A percentile compares a stretch with the other conserved stretches of the same genome.
Conservation (phyloP, 805 yeast genomes). For the Ogataea saltuana region DNA sequence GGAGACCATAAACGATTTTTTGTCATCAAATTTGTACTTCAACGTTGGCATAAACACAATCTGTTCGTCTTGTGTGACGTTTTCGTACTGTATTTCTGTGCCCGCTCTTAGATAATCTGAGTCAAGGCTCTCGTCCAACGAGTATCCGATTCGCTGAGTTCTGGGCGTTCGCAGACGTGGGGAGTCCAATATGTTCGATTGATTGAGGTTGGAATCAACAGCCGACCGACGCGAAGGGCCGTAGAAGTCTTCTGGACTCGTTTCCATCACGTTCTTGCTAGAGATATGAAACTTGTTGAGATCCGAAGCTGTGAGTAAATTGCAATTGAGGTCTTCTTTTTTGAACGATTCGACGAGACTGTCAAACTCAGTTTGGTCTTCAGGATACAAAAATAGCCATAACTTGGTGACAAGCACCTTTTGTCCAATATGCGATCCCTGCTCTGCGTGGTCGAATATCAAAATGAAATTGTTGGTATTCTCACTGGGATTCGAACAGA, state of each 20-base stretch:
- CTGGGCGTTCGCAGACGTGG: constrained; percentile 10
- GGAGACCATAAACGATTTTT: constrained; percentile 55
- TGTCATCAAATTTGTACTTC: constrained; percentile 53
- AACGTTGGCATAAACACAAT: constrained; percentile 39
- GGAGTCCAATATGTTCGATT: constrained; percentile 13
- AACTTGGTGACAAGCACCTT: constrained; percentile 8
- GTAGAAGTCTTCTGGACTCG: constrained; percentile 15
- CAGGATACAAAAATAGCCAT: constrained; percentile 14
- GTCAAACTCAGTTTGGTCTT: constrained; percentile 11
- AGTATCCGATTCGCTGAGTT: neutral
- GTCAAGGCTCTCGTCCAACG: constrained; percentile 42
- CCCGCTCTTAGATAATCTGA: constrained; percentile 35
- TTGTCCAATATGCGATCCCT: constrained; percentile 10
- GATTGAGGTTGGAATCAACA: constrained; percentile 12
- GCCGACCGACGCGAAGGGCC: constrained; percentile 6
- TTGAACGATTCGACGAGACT: constrained; percentile 2
- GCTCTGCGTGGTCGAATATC: constrained; percentile 2
- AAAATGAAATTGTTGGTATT: constrained; percentile 11
- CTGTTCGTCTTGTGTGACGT: constrained; percentile 33
- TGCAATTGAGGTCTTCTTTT: constrained; percentile 7
- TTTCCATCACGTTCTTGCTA: constrained; percentile 3
- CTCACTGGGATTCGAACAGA: constrained; percentile 15
- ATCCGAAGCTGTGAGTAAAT: constrained; percentile 4
- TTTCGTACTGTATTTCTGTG: constrained; percentile 30
- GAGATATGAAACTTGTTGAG: constrained; percentile 2